Base-by-base conservation (phyloP, 352 stramenopile genomes). In the Globisporangium recalcitrans region DNA sequence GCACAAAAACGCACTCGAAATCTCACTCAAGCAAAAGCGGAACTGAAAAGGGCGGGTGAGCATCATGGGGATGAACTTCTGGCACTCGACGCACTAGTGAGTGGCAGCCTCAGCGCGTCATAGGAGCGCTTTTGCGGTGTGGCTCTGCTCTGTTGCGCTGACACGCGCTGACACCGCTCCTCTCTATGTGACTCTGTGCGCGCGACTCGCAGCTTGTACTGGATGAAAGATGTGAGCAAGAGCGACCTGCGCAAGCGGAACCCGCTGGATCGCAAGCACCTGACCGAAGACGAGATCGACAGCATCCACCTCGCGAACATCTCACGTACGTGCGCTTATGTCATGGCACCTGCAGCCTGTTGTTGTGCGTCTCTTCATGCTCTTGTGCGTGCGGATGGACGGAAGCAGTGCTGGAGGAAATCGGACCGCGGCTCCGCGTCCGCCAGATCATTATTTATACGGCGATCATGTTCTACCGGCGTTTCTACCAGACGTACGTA, bases 381-480 rank as follows among this genome's bases (percentile, higher is more conserved):
- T 14, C 14, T 57, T 19, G 31, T 27, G 24, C 21, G 8, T 57
- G 19, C 36, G 2, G 9, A n/a, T 42, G 0, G 54, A 5, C 22
- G 26, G 5, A 36, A 19, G 29, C 32, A 95, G 87, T 96, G 52
- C 72, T 96, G 14, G 85, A 96, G 55, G 82, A 94, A 54, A 90
- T 96, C 52, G 87, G 87, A 5, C 78, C 84, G 19, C 78, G 83
- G 0, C 68, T 93, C 24, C 82, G 86, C 36, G 82, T 96, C 40
- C 86, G 86, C 46, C 87, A 96, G 70, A 91, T 94, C 67, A 93
- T 96, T 72, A 96, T 96, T 72, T 94, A 92, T 78, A 94, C 87
- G 8, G 87, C 87, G 16, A 91, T 96, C 66, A 82, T 96, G 58
- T 92, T 96, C 68, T 96, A 96, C 56, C 82, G 85, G 16, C 83